Base-by-base conservation (phyloP, 371 early-diverging fungal species). In the Circinella minor region DNA sequence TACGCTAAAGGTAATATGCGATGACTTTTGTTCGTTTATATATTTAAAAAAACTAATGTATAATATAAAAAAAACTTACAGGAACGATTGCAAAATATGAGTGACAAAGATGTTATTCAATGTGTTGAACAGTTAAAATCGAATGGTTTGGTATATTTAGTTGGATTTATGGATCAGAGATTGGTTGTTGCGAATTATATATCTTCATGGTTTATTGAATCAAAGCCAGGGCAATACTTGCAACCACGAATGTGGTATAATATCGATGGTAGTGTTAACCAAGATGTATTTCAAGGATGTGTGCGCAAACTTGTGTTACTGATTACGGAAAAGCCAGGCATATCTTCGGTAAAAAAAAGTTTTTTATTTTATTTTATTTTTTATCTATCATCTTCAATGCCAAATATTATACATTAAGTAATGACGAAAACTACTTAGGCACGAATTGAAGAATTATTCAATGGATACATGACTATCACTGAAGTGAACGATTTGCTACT, bases 191-290 rank as follows among this genome's bases (percentile, higher is more conserved):
- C 1, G 14, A 7, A 4, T 14, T 54, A 65, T 15, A 54, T 36
- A 36, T 5, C 46, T 3, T n/a, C 11, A n/a, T 69, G 69, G 69
- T 5, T 63, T 10, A 11, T 63, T 2, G 55, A 27, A 55, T 18
- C 55, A n/a, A 39, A 49, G 10, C 48, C 27, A 0, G 20, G 15
- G 15, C 48, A 2, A 5, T 55, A 69, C 37, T 63, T 63, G 43
- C 49, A 43, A 43, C 69, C 69, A 11, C 36, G 69, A 43, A 63
- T 69, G 63, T 69, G 69, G 69, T 55, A 37, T 43, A 38, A 38
- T 43, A 43, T 63, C 46, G 49, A 62, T 39, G 69, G 69, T 4
- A 51, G 49, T n/a, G 55, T 55, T 4, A 55, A 62, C 27, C 43
- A 57, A 17, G 49, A 49, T 27, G 69, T 63, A 7, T 34, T 69